Conservation (phyloP, 2,329 filamentous ascomycete genomes). For the Cadophora sp. region DNA sequence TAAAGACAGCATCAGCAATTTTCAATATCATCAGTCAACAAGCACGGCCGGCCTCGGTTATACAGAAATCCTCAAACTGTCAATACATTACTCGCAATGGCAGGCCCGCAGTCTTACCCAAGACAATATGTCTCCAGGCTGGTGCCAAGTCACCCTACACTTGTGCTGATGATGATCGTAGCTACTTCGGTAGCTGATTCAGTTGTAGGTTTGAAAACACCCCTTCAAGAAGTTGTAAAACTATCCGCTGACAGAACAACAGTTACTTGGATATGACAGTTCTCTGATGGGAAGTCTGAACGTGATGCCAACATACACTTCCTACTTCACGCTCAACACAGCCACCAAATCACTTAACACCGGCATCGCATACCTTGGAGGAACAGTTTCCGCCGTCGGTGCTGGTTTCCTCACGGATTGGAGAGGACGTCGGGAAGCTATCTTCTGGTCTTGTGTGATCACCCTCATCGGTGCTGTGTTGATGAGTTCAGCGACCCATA, state of each 20-base stretch:
- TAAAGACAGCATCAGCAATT: too few relatives aligned
- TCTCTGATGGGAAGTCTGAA: constrained; percentile 46
- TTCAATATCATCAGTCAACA: too few relatives aligned
- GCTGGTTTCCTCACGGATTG: constrained; percentile 18
- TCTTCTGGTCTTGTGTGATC: constrained; percentile 19
- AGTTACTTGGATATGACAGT: constrained; percentile 20
- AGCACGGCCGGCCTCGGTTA: too few relatives aligned
- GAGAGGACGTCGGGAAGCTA: constrained; percentile 2
- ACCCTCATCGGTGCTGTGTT: constrained; percentile 30
- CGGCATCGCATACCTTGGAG: constrained; percentile 27
- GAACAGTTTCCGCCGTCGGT: constrained; percentile 8
- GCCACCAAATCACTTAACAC: constrained; percentile 46
- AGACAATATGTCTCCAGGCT: too few relatives aligned
- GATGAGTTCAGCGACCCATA: constrained; percentile 27
- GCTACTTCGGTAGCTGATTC: too few relatives aligned
- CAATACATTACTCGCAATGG: too few relatives aligned
- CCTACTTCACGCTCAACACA: constrained; percentile 46
- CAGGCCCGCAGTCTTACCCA: too few relatives aligned
- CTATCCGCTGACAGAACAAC: neutral
- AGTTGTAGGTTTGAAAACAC: too few relatives aligned
- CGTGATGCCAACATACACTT: constrained; percentile 45
- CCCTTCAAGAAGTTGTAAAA: too few relatives aligned
- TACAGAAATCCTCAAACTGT: too few relatives aligned
- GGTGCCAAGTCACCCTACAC: too few relatives aligned
- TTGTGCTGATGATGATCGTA: too few relatives aligned